Evolutionary conservation across 2,329 filamentous ascomycete species (phyloP), one percentile per base, ranked within the genome.

Genomic region (Colletotrichum simmondsii): DNA sequence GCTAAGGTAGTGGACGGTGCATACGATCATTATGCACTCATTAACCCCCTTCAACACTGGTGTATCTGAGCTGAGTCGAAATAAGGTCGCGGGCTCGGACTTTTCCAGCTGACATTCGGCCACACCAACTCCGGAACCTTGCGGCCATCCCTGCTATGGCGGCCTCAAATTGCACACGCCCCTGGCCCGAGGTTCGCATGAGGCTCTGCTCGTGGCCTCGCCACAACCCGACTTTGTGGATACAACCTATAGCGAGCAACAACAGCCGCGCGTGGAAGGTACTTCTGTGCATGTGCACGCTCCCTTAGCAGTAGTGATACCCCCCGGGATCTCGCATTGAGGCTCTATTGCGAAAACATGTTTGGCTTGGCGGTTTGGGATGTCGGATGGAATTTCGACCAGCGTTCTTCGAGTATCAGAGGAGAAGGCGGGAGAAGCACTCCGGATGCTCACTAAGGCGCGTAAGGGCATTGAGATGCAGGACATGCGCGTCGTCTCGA

Each of bases 311-410:
- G 53, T 30, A 22, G 46, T 30, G 32, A 24, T 63, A 52, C 42
- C 24, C 30, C 32, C 26, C 49, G 24, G 16, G n/a, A 61, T 42
- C 54, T 60, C 54, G 66, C 70, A 61, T 72, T 56, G 42, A 56
- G 54, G 46, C 46, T 61, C 61, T 28, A 56, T 37, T 12, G 35
- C n/a, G 28, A 70, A 57, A 61, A 61, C 16, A 52, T 61, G 66
- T 71, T 71, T 73, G 71, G 60, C 71, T 73, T 71, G 71, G 71
- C 56, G 5, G 71, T 71, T 61, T 73, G 7, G 56, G 60, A 70
- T 37, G 42, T 60, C 60, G 46, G 66, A 56, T 65, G 60, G 66
- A 52, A 24, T 22, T 60, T 56, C 37, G 58, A 52, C 57, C 11
- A 37, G 49, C 26, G 26, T 52, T 37, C 28, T n/a, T 12, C n/a